Percentiles rank a stretch among this genome's conserved stretches.
These are phyloP conservation scores for Leersia perrieri DNA, from an alignment of 176 grass and related monocot genomes.

Conservation along the genomic window DNA sequence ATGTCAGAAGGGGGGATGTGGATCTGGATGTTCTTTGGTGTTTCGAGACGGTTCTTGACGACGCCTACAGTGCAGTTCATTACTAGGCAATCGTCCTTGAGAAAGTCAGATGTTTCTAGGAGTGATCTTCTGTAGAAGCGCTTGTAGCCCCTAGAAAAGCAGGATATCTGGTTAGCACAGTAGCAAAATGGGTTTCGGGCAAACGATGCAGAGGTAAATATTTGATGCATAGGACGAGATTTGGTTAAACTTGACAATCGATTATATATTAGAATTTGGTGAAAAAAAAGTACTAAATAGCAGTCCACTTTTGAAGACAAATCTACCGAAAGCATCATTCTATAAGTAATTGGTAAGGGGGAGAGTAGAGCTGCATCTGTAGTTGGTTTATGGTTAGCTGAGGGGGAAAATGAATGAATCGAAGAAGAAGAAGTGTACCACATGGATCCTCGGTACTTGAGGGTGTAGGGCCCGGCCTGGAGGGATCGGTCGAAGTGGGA, in stretches of 20 bases:
- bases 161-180: not conserved
- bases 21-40: constrained; percentile 56
- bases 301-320: too few species aligned
- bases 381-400: too few species aligned
- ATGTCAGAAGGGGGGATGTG: constrained; percentile 60
- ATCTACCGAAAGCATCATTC: too few species aligned
- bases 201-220: not conserved
- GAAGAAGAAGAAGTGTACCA: constrained; percentile 52
- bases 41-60: constrained; percentile 68
- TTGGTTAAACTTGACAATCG: too few species aligned
- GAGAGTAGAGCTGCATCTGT: too few species aligned
- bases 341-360: too few species aligned
- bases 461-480: constrained; percentile 67
- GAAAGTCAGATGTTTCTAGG: constrained; percentile 68
- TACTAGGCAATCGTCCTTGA: constrained; percentile 69
- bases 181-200: not conserved
- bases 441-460: constrained; percentile 88
- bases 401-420: too few species aligned
- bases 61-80: constrained; percentile 91
- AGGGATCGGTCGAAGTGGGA: constrained; percentile 70
- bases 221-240: too few species aligned
- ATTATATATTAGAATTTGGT: too few species aligned
- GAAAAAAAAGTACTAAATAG: too few species aligned
- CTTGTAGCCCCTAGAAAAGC: constrained; percentile 77
- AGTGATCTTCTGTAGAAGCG: constrained; percentile 75